Evolutionary conservation across 2,329 filamentous ascomycete species (phyloP), one percentile per base, ranked within the genome.

Genomic region (Lasiodiplodia hormozganensis): DNA sequence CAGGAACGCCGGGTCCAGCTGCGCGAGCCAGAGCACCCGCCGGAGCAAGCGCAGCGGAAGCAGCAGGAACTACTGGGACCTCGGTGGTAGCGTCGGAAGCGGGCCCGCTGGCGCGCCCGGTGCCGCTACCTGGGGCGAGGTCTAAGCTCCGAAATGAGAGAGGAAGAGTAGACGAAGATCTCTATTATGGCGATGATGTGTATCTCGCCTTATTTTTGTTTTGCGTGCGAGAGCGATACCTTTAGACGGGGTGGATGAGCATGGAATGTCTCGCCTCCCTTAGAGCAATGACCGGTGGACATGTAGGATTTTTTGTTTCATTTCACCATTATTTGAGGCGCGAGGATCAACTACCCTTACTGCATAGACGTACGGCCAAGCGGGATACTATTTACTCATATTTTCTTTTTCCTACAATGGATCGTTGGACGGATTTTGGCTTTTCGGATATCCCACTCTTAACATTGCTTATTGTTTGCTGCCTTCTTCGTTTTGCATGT

Each of bases 1-100:
- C 34, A 62, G 54, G 38, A 43, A 54, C 12, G 66, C 56, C 23
- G 66, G 66, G 7, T 57, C 40, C 69, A 96, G 92, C 78, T 97
- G 93, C 78, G 93, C 93, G 4, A 97, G 92, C 76, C 93, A 97
- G 80, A 96, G 92, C 78, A 93, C 92, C 8, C 90, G 91, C 77
- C 89, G 90, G 73, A 92, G 88, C 40, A 89, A 88, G 49, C 85
- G 78, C 4, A 92, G 89, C 73, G 86, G 88, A 40, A 94, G 92
- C 54, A 92, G 90, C 56, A 84, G 93, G 65, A 93, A 97, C 77
- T 97, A 96, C 79, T 97, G 94, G 94, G 94, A 97, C 78, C 88
- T 97, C 72, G 93, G 93, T 31, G 92, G 89, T 6, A 94, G 89
- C 73, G 86, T 93, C 28, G 92, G 92, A 2, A 94, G 92, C 67